Evolutionary conservation across 2,329 filamentous ascomycete species (phyloP).

Genomic region (Colletotrichum godetiae): DNA sequence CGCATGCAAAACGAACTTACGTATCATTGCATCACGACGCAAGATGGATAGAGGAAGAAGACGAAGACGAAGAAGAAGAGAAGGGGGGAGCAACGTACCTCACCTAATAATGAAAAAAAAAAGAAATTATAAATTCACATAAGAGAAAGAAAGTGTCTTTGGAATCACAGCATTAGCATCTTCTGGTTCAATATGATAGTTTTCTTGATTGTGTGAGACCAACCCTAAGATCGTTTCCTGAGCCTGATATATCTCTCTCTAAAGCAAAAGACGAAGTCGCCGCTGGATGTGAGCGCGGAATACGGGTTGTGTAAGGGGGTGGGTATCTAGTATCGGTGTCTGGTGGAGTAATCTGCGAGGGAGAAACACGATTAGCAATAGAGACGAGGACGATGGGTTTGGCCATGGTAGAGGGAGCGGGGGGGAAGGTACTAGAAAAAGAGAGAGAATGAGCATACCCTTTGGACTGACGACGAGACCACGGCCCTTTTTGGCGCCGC

Average conservation of each 20-base stretch:
- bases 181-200: slow-evolving; percentile 17
- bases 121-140: slow-evolving; percentile 14
- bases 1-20: slow-evolving; percentile 27
- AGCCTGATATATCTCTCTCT: background rate
- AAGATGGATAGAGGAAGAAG: slow-evolving; percentile 20
- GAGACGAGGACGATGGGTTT: background rate
- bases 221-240: slow-evolving; percentile 38
- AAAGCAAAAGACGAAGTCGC: background rate
- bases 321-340: slow-evolving; percentile 48
- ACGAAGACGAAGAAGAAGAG: background rate
- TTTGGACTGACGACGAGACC: slow-evolving; percentile 98
- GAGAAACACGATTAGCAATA: background rate
- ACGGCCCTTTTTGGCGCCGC: slow-evolving; percentile 97
- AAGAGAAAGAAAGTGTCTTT: background rate
- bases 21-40: slow-evolving; percentile 27
- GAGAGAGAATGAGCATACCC: slow-evolving; percentile 49
- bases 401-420: background rate
- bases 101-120: slow-evolving; percentile 27
- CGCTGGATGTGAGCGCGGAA: background rate
- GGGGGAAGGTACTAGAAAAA: too few relatives aligned
- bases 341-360: slow-evolving; percentile 45
- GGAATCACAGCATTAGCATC: slow-evolving; percentile 29
- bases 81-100: slow-evolving; percentile 8
- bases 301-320: background rate
- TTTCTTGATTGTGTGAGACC: slow-evolving; percentile 40